Evolutionary conservation across 139 green algal species (phyloP), one percentile per base, ranked within the genome.

Genomic region (Chlamydomonas sp.): DNA sequence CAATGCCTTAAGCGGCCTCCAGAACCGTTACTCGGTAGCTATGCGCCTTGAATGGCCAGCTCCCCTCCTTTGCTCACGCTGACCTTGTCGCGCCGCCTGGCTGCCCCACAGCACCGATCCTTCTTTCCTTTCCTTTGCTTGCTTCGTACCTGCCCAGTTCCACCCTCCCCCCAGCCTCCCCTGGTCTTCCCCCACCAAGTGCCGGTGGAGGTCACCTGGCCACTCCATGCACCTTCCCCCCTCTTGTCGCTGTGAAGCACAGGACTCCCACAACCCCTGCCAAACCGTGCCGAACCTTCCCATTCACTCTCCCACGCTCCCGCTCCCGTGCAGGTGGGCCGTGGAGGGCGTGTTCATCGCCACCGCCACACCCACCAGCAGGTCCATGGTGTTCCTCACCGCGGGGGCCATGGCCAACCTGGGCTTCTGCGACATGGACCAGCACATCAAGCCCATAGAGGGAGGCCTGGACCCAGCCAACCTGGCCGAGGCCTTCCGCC

Each of bases 401-500:
- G 84, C 84, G 5, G 84, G 84, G 17, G 74, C 84, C 49, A 75
- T 83, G 74, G 4, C 63, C 14, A 20, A 88, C 63, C 84, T 88
- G 74, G 84, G 84, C 84, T 88, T 80, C 75, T 88, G 84, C 84
- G 74, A 83, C 75, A 82, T 88, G 74, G 2, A 88, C 82, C 72
- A 80, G 60, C n/a, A 87, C 4, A 18, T 87, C 1, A 16, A 57
- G 5, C 5, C 57, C 67, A 14, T 85, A 5, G 80, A 85, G 3
- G 79, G 79, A n/a, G 79, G 63, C 31, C 79, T 84, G n/a, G 31
- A 58, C n/a, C 63, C 79, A 10, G n/a, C n/a, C 63, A 84, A 63
- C 63, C 63, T 84, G 63, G 79, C 67, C 57, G 3, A 63, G 4
- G 80, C 80, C 66, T 78, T 85, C 58, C 0, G 0, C 17, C 80